Conservation (phyloP, 768 basidiomycete species). For the Rhizopogon vinicolor region DNA sequence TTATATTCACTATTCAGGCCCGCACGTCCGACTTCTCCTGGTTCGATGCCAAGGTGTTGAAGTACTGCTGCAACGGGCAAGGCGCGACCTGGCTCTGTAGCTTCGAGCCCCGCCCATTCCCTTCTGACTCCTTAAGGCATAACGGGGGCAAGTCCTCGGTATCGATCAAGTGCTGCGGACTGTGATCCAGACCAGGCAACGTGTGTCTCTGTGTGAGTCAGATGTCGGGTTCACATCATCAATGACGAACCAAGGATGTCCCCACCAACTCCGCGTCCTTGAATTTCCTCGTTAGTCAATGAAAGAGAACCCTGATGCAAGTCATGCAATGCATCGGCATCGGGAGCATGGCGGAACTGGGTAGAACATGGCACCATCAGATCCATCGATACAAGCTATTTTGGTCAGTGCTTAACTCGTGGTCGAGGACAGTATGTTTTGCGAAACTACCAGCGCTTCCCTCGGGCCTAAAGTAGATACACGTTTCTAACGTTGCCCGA, state of each 20-base stretch:
- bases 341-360: background rate
- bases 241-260: background rate
- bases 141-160: background rate
- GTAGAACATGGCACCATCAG: background rate
- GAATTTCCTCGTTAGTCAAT: background rate
- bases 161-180: background rate
- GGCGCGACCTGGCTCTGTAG: background rate
- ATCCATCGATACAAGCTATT: background rate
- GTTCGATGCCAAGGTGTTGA: background rate
- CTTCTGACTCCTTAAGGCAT: background rate
- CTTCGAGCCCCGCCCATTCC: background rate
- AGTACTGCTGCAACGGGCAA: background rate
- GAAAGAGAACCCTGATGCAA: background rate
- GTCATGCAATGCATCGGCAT: background rate
- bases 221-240: background rate
- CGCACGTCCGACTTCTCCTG: background rate
- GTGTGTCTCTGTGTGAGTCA: background rate
- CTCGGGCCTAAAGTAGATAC: background rate
- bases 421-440: background rate
- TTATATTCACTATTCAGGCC: background rate
- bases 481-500: background rate
- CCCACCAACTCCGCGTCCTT: background rate
- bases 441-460: background rate
- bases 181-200: background rate
- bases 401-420: background rate